Evolutionary conservation across 2,329 filamentous ascomycete species (phyloP).

Genomic region (Aspergillus sojae): DNA sequence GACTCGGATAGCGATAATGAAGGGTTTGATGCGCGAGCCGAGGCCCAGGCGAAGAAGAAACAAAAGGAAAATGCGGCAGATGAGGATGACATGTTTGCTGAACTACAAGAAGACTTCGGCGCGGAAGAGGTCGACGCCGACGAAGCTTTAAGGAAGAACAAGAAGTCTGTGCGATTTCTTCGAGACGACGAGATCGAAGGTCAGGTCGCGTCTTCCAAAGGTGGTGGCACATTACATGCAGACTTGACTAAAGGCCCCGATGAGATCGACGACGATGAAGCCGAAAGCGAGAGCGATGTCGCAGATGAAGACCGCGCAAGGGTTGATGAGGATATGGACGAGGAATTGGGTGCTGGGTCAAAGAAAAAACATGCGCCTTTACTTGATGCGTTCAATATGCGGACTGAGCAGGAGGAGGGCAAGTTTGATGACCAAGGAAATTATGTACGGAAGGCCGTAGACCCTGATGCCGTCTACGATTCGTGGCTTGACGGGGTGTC

Average conservation of each 20-base stretch:
- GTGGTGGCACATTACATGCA: conserved; percentile 66
- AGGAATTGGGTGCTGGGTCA: conserved; percentile 85
- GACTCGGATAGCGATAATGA: conserved; percentile 92
- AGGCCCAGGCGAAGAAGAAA: conserved; percentile 54
- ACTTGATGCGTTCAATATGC: conserved; percentile 95
- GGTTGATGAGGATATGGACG: conserved; percentile 75
- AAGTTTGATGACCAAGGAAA: conserved; percentile 90
- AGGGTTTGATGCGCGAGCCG: conserved; percentile 76
- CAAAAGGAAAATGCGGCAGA: conserved; percentile 43
- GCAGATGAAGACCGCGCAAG: conserved; percentile 71
- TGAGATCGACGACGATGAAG: conserved; percentile 66
- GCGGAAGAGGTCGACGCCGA: conserved; percentile 57
- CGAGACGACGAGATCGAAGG: conserved; percentile 72
- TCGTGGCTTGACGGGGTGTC: conserved; percentile 88
- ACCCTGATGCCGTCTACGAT: conserved; percentile 89
- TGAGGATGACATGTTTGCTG: conserved; percentile 80
- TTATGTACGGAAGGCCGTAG: conserved; percentile 83
- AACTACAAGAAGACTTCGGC: conserved; percentile 61
- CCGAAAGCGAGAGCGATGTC: conserved; percentile 58
- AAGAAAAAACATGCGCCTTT: conserved; percentile 93
- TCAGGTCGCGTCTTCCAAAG: conserved; percentile 72
- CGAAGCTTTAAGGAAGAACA: conserved; percentile 59
- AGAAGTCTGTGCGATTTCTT: conserved; percentile 64
- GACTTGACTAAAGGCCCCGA: conserved; percentile 56
- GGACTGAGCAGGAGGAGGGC: conserved; percentile 85